phyloP scores from a whole-genome alignment of 1,284 basidiomycete genomes.

The Cryptococcus neoformans region DNA sequence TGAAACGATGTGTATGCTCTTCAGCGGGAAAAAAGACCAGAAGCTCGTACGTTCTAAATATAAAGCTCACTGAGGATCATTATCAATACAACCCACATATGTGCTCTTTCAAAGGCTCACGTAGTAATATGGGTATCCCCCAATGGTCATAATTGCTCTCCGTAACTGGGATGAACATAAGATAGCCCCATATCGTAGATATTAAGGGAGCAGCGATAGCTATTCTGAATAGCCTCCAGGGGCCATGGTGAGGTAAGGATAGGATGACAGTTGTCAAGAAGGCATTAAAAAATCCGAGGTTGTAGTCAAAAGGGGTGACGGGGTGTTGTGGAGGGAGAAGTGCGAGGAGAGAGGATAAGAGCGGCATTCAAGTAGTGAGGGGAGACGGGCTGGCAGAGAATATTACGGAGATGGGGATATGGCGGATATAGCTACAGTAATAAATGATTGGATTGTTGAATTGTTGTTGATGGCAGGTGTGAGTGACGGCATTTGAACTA shows the following conservation, averaged over 20 bases:
- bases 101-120: constrained; percentile 12
- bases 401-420: too few species aligned
- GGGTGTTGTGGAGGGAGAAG: not conserved
- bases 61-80: constrained; percentile 7
- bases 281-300: constrained; percentile 9
- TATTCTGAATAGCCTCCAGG: constrained; percentile 29
- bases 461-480: not conserved
- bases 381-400: too few species aligned
- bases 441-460: not conserved
- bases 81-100: not conserved
- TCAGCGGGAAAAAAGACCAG: constrained; percentile 39
- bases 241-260: constrained; percentile 6
- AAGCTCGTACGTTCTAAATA: constrained; percentile 23
- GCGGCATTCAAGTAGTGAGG: not conserved
- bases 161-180: constrained; percentile 12
- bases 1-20: constrained; percentile 27
- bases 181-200: constrained; percentile 12
- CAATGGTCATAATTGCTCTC: constrained; percentile 24
- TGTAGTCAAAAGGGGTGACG: constrained; percentile 1
- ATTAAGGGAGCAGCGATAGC: constrained; percentile 22
- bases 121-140: constrained; percentile 21
- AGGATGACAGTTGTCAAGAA: constrained; percentile 4
- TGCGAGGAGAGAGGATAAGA: not conserved
- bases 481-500: too few species aligned
- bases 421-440: too few species aligned